These are phyloP conservation scores for Auricularia heimuer DNA, from an alignment of 768 basidiomycete genomes.

Conservation along the genomic window DNA sequence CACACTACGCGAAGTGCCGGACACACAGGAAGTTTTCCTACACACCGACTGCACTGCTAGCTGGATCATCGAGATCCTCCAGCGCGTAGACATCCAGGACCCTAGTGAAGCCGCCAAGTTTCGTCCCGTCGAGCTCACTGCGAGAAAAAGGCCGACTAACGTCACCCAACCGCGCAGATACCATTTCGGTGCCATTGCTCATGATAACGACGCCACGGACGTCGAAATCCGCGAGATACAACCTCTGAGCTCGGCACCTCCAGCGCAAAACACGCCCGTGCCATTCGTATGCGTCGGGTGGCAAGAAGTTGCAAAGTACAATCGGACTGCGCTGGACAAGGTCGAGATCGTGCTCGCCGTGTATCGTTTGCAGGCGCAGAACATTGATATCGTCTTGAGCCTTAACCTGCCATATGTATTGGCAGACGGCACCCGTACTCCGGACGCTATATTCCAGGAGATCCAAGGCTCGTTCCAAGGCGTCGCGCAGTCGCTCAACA, in stretches of 20 bases:
- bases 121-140: neutral
- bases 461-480: constrained; percentile 41
- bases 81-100: constrained; percentile 53
- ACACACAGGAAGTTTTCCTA: constrained; percentile 90
- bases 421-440: constrained; percentile 33
- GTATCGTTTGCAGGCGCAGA: constrained; percentile 62
- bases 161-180: constrained; percentile 43
- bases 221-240: constrained; percentile 34
- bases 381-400: constrained; percentile 74
- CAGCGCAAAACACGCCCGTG: constrained; percentile 36
- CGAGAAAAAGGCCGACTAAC: neutral
- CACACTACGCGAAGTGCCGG: constrained; percentile 70
- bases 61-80: constrained; percentile 75
- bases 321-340: constrained; percentile 45
- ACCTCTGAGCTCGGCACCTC: constrained; percentile 28
- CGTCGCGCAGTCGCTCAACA: constrained; percentile 49
- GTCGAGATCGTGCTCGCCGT: constrained; percentile 74
- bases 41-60: constrained; percentile 58
- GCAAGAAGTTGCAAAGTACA: constrained; percentile 74
- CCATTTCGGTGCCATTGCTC: constrained; percentile 82
- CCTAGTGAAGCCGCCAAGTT: constrained; percentile 62
- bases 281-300: constrained; percentile 56
- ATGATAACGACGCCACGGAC: constrained; percentile 72
- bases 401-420: constrained; percentile 65
- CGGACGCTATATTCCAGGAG: constrained; percentile 24